Percentiles rank a stretch among this genome's conserved stretches.
Evolutionary conservation across 441 rosid species (phyloP).

Genomic region (Aquilaria agallochum): DNA sequence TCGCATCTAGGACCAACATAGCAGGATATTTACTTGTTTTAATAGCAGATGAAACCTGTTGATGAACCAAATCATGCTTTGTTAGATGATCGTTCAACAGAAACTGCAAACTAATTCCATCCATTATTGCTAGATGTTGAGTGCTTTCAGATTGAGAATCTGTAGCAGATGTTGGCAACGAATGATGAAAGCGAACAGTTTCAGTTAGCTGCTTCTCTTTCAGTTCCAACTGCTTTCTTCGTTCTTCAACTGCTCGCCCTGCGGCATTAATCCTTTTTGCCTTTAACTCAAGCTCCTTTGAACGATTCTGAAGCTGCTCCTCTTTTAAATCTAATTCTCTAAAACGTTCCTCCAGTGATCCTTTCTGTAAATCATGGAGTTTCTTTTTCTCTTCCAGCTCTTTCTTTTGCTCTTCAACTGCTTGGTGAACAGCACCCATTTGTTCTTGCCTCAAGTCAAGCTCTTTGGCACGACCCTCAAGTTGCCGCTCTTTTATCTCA

Average conservation of each 20-base stretch:
- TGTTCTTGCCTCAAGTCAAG: no score
- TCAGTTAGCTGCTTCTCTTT: conserved; percentile 23
- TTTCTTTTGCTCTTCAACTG: not conserved
- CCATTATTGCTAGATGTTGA: not conserved
- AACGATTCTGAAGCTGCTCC: not conserved
- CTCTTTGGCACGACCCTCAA: conserved; percentile 7
- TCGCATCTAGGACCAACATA: no score
- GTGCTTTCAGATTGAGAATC: not conserved
- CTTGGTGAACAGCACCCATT: no score
- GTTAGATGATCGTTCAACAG: not conserved
- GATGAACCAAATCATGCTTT: not conserved
- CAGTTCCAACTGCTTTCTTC: conserved; percentile 15
- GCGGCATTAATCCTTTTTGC: conserved; percentile 15
- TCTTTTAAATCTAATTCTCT: conserved; percentile 21
- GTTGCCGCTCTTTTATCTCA: conserved; percentile 22
- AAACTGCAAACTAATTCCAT: not conserved
- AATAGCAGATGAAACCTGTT: not conserved
- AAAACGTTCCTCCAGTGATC: not conserved
- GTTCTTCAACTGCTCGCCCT: conserved; percentile 16
- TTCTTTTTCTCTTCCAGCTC: conserved; percentile 27
- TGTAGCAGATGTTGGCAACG: no score
- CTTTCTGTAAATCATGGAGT: conserved; percentile 14
- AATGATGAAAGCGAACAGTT: conserved; percentile 7
- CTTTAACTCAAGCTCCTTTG: conserved; percentile 18
- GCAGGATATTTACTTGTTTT: conserved; percentile 2